A percentile compares a stretch with the other conserved stretches of the same genome.
These are phyloP conservation scores for Tricholoma sp. DNA, from an alignment of 768 basidiomycete species.

Conservation along the genomic window DNA sequence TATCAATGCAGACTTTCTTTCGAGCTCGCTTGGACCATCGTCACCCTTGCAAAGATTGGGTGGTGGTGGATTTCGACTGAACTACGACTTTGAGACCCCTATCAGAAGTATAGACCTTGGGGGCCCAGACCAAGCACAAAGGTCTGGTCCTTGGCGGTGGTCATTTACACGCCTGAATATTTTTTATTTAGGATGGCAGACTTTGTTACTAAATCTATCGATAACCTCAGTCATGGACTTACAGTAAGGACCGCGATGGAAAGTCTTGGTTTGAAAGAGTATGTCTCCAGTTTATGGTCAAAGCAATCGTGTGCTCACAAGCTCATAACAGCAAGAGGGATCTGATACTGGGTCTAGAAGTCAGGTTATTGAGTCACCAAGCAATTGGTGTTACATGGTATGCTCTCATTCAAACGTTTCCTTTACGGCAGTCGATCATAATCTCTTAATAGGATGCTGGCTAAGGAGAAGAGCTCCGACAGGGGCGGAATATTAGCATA, in stretches of 20 bases:
- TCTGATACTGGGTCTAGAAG: slow-evolving; percentile 62
- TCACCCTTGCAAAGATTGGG: neutral
- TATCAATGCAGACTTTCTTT: slow-evolving; percentile 17
- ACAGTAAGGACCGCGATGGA: slow-evolving; percentile 49
- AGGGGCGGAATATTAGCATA: slow-evolving; percentile 64
- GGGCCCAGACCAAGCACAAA: slow-evolving; percentile 51
- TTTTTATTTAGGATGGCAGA: slow-evolving; percentile 45
- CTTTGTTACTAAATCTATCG: slow-evolving; percentile 56
- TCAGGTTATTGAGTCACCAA: slow-evolving; percentile 70
- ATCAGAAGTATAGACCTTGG: slow-evolving; percentile 49
- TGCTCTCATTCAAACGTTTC: slow-evolving; percentile 3
- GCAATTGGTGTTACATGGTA: slow-evolving; percentile 73
- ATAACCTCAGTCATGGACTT: slow-evolving; percentile 49
- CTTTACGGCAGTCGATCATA: neutral
- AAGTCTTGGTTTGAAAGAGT: slow-evolving; percentile 48
- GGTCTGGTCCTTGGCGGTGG: slow-evolving; percentile 22
- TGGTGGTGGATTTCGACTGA: slow-evolving; percentile 35
- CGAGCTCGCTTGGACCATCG: slow-evolving; percentile 11
- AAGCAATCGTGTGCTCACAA: neutral
- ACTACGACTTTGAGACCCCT: slow-evolving; percentile 47
- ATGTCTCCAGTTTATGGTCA: slow-evolving; percentile 9
- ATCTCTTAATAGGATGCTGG: slow-evolving; percentile 50
- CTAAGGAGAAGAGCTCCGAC: slow-evolving; percentile 48
- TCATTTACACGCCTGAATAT: neutral
- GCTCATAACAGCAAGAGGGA: slow-evolving; percentile 39